Percentiles rank a stretch among this genome's conserved stretches.
These are phyloP conservation scores for Eutypa lata DNA, from an alignment of 2,329 filamentous ascomycete species.

Conservation along the genomic window DNA sequence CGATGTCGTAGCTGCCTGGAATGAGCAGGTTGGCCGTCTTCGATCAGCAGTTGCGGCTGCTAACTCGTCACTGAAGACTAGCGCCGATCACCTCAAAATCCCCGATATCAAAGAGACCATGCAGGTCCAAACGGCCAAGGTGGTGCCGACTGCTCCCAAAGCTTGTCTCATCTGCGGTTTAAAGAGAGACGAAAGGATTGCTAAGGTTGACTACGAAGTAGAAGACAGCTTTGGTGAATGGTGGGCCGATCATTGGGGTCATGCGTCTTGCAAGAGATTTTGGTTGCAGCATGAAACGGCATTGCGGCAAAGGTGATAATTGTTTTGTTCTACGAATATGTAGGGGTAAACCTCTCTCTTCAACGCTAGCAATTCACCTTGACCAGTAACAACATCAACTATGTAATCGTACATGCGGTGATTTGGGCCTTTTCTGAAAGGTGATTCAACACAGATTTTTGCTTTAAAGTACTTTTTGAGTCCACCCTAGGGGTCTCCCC, in stretches of 20 bases:
- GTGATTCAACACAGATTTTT: no score
- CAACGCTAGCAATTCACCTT: no score
- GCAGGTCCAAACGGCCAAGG: constrained; percentile 64
- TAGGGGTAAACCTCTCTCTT: no score
- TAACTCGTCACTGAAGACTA: constrained; percentile 42
- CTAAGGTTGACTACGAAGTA: constrained; percentile 70
- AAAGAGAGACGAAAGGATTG: constrained; percentile 79
- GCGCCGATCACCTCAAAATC: constrained; percentile 44
- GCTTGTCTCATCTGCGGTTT: constrained; percentile 83
- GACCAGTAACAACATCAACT: no score
- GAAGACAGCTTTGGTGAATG: constrained; percentile 95
- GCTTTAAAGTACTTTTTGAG: no score
- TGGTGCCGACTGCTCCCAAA: constrained; percentile 70
- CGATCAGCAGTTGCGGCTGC: constrained; percentile 68
- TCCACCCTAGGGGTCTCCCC: no score
- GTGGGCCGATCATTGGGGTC: constrained; percentile 90
- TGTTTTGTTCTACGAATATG: no score
- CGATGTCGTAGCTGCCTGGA: constrained; percentile 75
- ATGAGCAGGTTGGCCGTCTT: constrained; percentile 69
- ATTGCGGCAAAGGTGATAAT: constrained; percentile 61
- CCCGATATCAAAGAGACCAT: constrained; percentile 72
- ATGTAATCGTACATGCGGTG: no score
- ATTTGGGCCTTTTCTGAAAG: no score
- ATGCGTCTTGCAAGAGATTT: constrained; percentile 76
- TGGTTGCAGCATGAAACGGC: constrained; percentile 75